These are phyloP conservation scores for Neofusicoccum sp. DNA, from an alignment of 2,329 filamentous ascomycete genomes.

Conservation along the genomic window DNA sequence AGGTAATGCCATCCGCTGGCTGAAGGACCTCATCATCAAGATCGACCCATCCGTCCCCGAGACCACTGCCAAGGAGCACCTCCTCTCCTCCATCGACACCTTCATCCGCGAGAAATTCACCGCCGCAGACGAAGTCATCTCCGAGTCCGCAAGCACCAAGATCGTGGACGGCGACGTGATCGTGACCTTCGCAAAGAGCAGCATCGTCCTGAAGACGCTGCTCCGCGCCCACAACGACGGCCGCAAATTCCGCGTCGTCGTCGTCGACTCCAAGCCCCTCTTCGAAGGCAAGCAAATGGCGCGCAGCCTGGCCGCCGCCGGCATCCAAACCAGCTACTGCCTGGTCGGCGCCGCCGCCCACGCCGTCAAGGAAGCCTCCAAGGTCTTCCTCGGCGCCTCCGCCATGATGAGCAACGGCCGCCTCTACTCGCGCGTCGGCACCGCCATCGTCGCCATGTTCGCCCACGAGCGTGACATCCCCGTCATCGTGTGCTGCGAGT, in stretches of 20 bases:
- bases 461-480: conserved; percentile 73
- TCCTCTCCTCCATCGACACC: conserved; percentile 78
- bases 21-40: conserved; percentile 89
- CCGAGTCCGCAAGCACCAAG: conserved; percentile 69
- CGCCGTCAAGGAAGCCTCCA: conserved; percentile 67
- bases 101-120: conserved; percentile 90
- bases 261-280: conserved; percentile 74
- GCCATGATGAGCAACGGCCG: conserved; percentile 94
- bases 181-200: conserved; percentile 82
- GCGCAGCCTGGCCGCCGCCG: conserved; percentile 65
- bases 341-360: conserved; percentile 75
- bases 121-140: conserved; percentile 82
- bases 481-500: conserved; percentile 89
- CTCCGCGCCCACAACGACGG: conserved; percentile 67
- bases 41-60: conserved; percentile 85
- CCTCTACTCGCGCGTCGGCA: conserved; percentile 84
- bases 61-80: conserved; percentile 71
- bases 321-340: conserved; percentile 76
- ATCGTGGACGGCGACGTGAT: conserved; percentile 79
- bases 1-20: conserved; percentile 92
- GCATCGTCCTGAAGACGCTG: conserved; percentile 80
- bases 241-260: conserved; percentile 76
- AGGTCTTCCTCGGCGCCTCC: conserved; percentile 82
- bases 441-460: conserved; percentile 79
- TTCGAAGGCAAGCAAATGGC: conserved; percentile 72